Base-by-base conservation (phyloP, 306 rosid genomes). In the Cucurbita argyrosperma region DNA sequence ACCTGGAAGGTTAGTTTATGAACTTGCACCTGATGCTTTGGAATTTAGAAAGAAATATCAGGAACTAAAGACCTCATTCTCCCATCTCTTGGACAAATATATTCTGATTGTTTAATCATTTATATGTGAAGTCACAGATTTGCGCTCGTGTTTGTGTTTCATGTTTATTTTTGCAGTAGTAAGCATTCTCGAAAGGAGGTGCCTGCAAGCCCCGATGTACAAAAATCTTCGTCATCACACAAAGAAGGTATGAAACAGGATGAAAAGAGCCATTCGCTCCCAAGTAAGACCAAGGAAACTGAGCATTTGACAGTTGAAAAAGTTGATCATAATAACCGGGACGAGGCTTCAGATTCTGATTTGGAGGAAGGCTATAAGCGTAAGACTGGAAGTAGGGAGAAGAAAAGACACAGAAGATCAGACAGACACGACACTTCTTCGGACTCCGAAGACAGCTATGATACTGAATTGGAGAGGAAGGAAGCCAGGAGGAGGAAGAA, bases 401-500 rank as follows among this genome's bases (percentile, higher is more conserved):
- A 76, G 81, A 87, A 84, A 78, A 95, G 88, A 84, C 96, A 83
- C 55, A 91, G 80, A 82, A 94, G 88, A 79, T 88, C 96, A 18
- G 96, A 84, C 81, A 88, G 86, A 80, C 89, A 77, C 40, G 77
- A 42, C 35, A 74, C 59, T 10, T 79, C 88, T 69, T 95, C 97
- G 2, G 97, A 85, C 53, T 91, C 87, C 8, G 87, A 83, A 76
- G 72, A 78, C 73, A 94, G 91, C 80, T 26, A 73, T 84, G 96
- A 91, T 82, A 87, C 96, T 80, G 96, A 83, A 73, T 68, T 85
- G 71, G 88, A 74, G 75, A 84, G 90, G 83, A 91, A 87, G 84
- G 96, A 85, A 78, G 83, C 96, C 38, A 91, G 88, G 82, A 87
- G 79, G 89, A 88, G 84, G 82, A 91, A 79, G 83, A 89, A 87